Base-by-base conservation (phyloP, 345 rosid species). In the Citrus trifoliata region DNA sequence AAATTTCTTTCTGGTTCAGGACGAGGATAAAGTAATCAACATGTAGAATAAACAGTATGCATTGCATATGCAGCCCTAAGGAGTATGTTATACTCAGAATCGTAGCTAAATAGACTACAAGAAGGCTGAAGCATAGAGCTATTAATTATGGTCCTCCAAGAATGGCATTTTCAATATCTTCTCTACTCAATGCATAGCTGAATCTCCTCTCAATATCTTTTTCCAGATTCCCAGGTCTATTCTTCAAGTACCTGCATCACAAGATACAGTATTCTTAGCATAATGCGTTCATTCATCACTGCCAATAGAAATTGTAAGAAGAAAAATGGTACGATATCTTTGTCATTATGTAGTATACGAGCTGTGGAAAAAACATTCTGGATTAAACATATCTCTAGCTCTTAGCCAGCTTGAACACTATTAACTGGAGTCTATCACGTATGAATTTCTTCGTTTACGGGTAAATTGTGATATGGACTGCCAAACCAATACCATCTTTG, bases 191-290 rank as follows among this genome's bases (percentile, higher is more conserved):
- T 28, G 98, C 98, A 76, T 95, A 93, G 62, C 97, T 95, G 87
- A 95, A 96, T 85, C 98, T 91, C 82, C 99, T 92, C 82, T 93
- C 99, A 73, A 95, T 81, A 60, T 95, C 99, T 76, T 92, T 93
- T 75, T 96, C 97, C 4, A 95, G 94, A 85, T 80, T 90, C 13
- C 97, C 98, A 13, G 97, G 95, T n/a, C 98, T 98, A 77, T 81
- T 92, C 89, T 88, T 96, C 85, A 91, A 79, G 86, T 96, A 93
- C 91, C 98, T 96, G 95, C 76, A 53, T 58, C 46, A 72, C 22
- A 79, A 35, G 32, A 74, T 16, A 73, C 30, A 30, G 27, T 58
- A 42, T 55, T 71, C 42, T 78, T 13, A 80, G 79, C 33, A 19
- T 37, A 70, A 16, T 2, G 12, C 1, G 4, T n/a, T 25, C 2